phyloP scores from a whole-genome alignment of 345 rosid species.

The Syzygium oleosum region DNA sequence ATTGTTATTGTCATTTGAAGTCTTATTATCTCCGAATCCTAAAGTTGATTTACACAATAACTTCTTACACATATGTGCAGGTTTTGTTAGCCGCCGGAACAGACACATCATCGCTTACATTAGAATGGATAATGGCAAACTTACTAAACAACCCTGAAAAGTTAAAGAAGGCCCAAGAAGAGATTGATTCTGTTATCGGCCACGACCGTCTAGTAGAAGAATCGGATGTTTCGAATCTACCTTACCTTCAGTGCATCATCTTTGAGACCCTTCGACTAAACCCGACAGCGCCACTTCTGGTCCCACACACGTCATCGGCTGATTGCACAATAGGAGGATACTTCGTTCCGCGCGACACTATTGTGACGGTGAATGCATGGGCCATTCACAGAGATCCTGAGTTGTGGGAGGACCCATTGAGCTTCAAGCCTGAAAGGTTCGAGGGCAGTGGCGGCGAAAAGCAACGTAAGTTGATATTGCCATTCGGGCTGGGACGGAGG shows the following conservation, averaged over 20 bases:
- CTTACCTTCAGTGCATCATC: conserved; percentile 28
- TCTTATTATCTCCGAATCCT: background rate
- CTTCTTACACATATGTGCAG: background rate
- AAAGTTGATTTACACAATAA: background rate
- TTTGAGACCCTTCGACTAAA: conserved; percentile 30
- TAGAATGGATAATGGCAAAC: conserved; percentile 42
- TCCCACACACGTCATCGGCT: conserved; percentile 20
- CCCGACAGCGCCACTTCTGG: conserved; percentile 23
- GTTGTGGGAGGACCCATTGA: conserved; percentile 30
- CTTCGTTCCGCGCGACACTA: conserved; percentile 28
- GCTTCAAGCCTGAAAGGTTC: conserved; percentile 39
- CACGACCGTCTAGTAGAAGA: conserved; percentile 19
- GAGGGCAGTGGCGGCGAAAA: conserved; percentile 2
- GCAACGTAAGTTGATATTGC: conserved; percentile 14
- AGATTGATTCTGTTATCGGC: conserved; percentile 15
- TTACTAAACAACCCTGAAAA: conserved; percentile 25
- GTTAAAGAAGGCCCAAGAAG: conserved; percentile 21
- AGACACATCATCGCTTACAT: conserved; percentile 22
- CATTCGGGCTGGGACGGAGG: conserved; percentile 43
- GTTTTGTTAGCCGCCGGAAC: conserved; percentile 32
- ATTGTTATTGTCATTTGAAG: background rate
- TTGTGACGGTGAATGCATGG: conserved; percentile 32
- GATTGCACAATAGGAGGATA: conserved; percentile 29
- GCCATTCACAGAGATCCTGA: conserved; percentile 42
- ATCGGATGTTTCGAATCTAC: conserved; percentile 15